Base-by-base conservation (phyloP, 352 stramenopile species). In the Phytopythium delawarense region DNA sequence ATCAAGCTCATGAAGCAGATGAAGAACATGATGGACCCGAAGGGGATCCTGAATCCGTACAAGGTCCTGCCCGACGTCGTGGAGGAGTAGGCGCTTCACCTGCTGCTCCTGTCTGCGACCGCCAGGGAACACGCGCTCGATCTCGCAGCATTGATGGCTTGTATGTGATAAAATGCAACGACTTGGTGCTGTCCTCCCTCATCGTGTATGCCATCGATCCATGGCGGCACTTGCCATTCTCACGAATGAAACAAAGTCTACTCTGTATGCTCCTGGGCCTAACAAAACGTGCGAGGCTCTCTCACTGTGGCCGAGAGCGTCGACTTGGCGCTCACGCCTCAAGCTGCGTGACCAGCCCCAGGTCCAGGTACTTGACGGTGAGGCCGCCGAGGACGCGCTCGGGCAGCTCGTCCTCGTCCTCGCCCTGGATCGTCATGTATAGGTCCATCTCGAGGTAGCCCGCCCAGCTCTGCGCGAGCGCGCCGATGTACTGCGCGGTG, bases 11-110 rank as follows among this genome's bases (percentile, higher is more conserved):
- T 99, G 96, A 67, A 75, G 58, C 66, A 85, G 48, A 86, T 99
- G 63, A 99, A 99, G 76, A 55, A 54, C 9, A 79, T 97, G 67
- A 97, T 99, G 79, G 97, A 99, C 71, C 96, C 96, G 3, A 83
- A 96, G 63, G 82, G 87, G 39, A 99, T 99, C 64, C 75, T 99
- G 46, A 99, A 99, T 74, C 97, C 97, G 42, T 95, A 96, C 71
- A 99, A 99, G 73, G 88, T 98, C 30, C 67, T 97, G 40, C 79
- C 78, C 0, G 65, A 57, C 54, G 61, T 51, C 30, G 35, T 49
- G 2, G 48, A 76, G 44, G 66, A 67, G 64, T 21, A 54, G 28
- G 46, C 46, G 1, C 46, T 2, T 52, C 46, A 34, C 46, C 15
- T 48, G 34, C 23, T 39, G 30, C 32, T 46, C 52, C 7, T 35